Conservation (phyloP, 1,284 basidiomycete genomes). For the Psilocybe mexicana region DNA sequence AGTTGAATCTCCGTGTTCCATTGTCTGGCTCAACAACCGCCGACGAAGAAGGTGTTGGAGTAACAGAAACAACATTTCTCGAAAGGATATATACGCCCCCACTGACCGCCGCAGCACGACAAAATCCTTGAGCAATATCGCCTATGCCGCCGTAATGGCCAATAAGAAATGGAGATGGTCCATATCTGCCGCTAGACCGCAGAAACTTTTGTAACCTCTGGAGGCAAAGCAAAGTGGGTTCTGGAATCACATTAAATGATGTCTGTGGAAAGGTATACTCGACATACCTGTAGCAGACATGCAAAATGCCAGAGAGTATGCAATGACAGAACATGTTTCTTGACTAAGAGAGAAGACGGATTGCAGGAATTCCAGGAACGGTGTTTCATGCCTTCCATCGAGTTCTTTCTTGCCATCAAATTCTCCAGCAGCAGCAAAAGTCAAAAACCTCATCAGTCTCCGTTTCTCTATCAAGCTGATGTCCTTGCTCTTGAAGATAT, state of each 20-base stretch:
- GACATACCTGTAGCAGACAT: constrained; percentile 49
- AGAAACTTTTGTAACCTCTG: constrained; percentile 73
- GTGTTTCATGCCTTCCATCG: constrained; percentile 52
- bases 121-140: constrained; percentile 93
- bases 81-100: constrained; percentile 87
- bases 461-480: constrained; percentile 87
- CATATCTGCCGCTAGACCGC: constrained; percentile 84
- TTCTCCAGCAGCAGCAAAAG: constrained; percentile 74
- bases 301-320: constrained; percentile 76
- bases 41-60: constrained; percentile 19
- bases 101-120: constrained; percentile 83
- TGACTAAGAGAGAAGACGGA: constrained; percentile 63
- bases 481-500: constrained; percentile 86
- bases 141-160: constrained; percentile 94
- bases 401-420: constrained; percentile 68
- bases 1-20: constrained; percentile 26
- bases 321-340: constrained; percentile 59
- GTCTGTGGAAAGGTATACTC: not conserved
- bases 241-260: constrained; percentile 36
- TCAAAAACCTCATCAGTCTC: constrained; percentile 89
- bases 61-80: constrained; percentile 48
- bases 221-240: constrained; percentile 65
- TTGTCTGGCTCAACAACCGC: constrained; percentile 3
- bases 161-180: constrained; percentile 87
- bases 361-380: constrained; percentile 64